phyloP scores from a whole-genome alignment of 805 yeast species.

The Candida orba region DNA sequence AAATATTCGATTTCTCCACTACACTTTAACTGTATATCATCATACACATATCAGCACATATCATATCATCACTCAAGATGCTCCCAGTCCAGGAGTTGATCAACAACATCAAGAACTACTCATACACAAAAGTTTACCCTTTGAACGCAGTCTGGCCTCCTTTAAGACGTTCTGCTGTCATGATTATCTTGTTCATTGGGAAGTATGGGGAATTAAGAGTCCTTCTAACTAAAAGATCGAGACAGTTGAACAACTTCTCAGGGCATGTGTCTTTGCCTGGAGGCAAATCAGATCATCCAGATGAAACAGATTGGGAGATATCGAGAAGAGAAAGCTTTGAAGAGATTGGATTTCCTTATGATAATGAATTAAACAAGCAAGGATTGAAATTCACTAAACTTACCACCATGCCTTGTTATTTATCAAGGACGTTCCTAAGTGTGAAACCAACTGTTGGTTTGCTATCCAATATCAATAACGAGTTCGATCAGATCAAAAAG shows the following conservation, averaged over 20 bases:
- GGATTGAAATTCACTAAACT: constrained; percentile 58
- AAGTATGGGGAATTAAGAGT: constrained; percentile 69
- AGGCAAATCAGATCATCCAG: constrained; percentile 72
- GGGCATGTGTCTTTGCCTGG: constrained; percentile 95
- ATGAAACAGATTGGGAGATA: constrained; percentile 61
- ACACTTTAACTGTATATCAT: too few relatives aligned
- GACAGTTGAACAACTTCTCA: constrained; percentile 62
- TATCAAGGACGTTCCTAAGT: constrained; percentile 74
- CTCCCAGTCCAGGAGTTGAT: constrained; percentile 9
- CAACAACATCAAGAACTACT: constrained; percentile 14
- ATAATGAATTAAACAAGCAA: constrained; percentile 33
- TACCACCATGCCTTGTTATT: constrained; percentile 64
- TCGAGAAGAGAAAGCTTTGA: constrained; percentile 82
- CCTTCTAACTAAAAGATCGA: constrained; percentile 70
- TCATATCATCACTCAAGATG: background rate
- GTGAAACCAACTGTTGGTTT: constrained; percentile 78
- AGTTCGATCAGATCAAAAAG: constrained; percentile 21
- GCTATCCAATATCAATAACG: constrained; percentile 30
- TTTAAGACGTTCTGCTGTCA: constrained; percentile 69
- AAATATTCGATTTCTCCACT: too few relatives aligned
- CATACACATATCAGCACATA: too few relatives aligned
- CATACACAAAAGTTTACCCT: constrained; percentile 17
- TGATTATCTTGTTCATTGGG: constrained; percentile 68
- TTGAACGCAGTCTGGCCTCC: constrained; percentile 63
- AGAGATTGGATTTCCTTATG: constrained; percentile 69